Evolutionary conservation across 2,329 filamentous ascomycete species (phyloP).

Genomic region (Colletotrichum theobromicola): DNA sequence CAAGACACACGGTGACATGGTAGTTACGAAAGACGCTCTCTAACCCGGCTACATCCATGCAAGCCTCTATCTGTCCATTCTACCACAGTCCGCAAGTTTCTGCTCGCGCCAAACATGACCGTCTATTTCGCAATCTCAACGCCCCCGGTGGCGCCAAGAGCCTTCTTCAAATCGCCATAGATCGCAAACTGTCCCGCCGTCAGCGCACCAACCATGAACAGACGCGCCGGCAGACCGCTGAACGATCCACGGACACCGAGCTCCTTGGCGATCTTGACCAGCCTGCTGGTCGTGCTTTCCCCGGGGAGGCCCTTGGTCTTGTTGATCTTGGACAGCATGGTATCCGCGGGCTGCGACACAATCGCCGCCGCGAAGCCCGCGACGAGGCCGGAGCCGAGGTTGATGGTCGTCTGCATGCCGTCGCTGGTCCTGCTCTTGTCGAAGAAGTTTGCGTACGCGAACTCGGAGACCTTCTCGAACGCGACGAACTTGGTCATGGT

Average conservation of each 20-base stretch:
- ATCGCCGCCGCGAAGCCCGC: conserved; percentile 83
- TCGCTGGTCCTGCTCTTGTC: conserved; percentile 75
- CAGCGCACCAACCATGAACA: conserved; percentile 70
- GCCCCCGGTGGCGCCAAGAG: conserved; percentile 74
- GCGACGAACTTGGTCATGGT: conserved; percentile 97
- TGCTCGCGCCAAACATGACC: not conserved
- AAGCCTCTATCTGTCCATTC: not conserved
- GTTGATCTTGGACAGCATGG: conserved; percentile 96
- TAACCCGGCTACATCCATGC: not conserved
- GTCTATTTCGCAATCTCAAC: conserved; percentile 62
- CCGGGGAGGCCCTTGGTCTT: conserved; percentile 88
- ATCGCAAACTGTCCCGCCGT: conserved; percentile 88
- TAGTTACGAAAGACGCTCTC: not conserved
- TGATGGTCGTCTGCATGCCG: conserved; percentile 77
- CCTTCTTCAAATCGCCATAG: conserved; percentile 71
- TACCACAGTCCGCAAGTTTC: not conserved
- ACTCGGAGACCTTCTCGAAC: conserved; percentile 86
- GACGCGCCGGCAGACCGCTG: conserved; percentile 79
- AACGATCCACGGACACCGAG: conserved; percentile 81
- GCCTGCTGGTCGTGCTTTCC: conserved; percentile 79
- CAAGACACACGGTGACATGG: not conserved
- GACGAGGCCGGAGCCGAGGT: conserved; percentile 65
- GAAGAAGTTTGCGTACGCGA: conserved; percentile 66
- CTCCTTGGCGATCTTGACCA: conserved; percentile 89
- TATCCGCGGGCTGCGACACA: conserved; percentile 89